phyloP scores from a whole-genome alignment of 805 yeast species.

The Cyberlindnera amylophila region DNA sequence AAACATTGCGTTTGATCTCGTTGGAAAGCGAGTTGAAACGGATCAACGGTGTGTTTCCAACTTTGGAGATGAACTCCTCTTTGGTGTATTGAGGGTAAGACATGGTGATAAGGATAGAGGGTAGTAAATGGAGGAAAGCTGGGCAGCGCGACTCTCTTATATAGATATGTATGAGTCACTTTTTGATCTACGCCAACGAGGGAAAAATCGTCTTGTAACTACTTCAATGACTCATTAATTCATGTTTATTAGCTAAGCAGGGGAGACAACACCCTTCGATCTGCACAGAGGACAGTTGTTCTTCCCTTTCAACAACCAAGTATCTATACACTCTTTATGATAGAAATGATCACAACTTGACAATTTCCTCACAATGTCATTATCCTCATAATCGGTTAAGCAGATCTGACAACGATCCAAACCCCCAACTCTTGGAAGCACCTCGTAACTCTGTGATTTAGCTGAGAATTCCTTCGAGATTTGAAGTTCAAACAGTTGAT shows the following conservation, averaged over 20 bases:
- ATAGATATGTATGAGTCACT: too few relatives aligned
- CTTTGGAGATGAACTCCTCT: conserved; percentile 19
- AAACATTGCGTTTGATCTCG: conserved; percentile 67
- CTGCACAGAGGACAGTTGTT: conserved; percentile 60
- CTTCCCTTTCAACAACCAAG: conserved; percentile 50
- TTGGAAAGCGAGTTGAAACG: conserved; percentile 56
- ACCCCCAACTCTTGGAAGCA: background rate
- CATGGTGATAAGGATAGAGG: too few relatives aligned
- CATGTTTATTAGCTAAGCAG: too few relatives aligned
- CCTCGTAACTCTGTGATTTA: background rate
- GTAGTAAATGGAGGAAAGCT: too few relatives aligned
- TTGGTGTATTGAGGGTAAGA: too few relatives aligned
- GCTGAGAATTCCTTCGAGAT: background rate
- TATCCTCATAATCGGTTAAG: conserved; percentile 42
- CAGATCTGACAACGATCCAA: conserved; percentile 45
- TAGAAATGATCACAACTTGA: conserved; percentile 45
- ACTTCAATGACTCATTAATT: too few relatives aligned
- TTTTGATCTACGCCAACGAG: too few relatives aligned
- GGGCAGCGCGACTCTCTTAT: too few relatives aligned
- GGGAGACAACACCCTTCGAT: conserved; percentile 42
- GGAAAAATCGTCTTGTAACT: too few relatives aligned
- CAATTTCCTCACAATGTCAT: conserved; percentile 45
- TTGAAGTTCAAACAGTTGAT: conserved; percentile 23
- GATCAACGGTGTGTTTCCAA: conserved; percentile 75
- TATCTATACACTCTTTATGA: conserved; percentile 55